Percentiles rank a stretch among this genome's conserved stretches.
phyloP scores from a whole-genome alignment of 768 basidiomycete species.

The Amanita jacksonii region DNA sequence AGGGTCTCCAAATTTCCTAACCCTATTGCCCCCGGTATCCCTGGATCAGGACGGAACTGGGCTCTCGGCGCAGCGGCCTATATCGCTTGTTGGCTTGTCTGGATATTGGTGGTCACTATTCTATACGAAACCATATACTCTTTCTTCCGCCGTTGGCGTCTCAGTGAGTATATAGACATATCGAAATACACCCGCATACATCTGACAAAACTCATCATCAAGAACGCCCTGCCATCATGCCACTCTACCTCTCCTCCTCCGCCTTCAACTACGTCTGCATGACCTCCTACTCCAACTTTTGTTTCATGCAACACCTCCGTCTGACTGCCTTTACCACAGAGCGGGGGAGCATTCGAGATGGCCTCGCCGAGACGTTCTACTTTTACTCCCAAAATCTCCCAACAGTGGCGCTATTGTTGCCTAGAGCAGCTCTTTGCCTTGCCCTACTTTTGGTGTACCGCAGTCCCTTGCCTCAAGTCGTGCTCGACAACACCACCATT shows the following conservation, averaged over 20 bases:
- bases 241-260: conserved; percentile 75
- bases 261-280: conserved; percentile 69
- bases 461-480: conserved; percentile 34
- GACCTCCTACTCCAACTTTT: conserved; percentile 75
- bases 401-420: conserved; percentile 72
- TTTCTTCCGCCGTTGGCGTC: conserved; percentile 66
- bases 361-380: conserved; percentile 76
- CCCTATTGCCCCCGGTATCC: conserved; percentile 55
- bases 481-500: conserved; percentile 33
- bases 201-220: conserved; percentile 9
- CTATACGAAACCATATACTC: conserved; percentile 73
- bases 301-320: conserved; percentile 76
- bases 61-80: conserved; percentile 76
- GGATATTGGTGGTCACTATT: conserved; percentile 63
- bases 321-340: conserved; percentile 54
- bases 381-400: conserved; percentile 81
- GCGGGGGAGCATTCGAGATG: conserved; percentile 32
- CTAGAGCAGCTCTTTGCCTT: conserved; percentile 68
- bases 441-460: conserved; percentile 64
- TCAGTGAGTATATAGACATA: conserved; percentile 71
- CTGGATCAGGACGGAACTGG: conserved; percentile 73
- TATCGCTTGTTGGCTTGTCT: conserved; percentile 69
- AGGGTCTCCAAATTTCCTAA: conserved; percentile 74
- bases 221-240: conserved; percentile 80
- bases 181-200: no score